Percentiles rank a stretch among this genome's conserved stretches.
phyloP scores from a whole-genome alignment of 495 filamentous ascomycete species.

The Aspergillus taichungensis region DNA sequence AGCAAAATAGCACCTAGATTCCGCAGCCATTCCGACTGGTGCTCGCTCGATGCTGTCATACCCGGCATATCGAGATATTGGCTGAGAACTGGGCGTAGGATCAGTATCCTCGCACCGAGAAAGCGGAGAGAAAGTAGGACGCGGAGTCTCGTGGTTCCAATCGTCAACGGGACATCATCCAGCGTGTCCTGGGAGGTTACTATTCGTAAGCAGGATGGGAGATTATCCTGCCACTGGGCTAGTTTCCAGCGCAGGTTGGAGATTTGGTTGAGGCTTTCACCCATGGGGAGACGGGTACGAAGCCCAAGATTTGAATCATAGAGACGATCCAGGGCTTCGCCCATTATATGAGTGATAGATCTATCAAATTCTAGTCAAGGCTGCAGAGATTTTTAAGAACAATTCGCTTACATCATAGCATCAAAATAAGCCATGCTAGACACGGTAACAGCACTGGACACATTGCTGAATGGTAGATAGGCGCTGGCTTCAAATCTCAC shows the following conservation, averaged over 20 bases:
- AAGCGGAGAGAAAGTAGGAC: slow-evolving; percentile 1
- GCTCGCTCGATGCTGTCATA: too few species aligned
- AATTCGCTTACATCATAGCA: too few species aligned
- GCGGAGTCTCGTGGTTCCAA: not conserved
- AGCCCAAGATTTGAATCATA: not conserved
- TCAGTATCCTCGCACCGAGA: not conserved
- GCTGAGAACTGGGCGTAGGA: not conserved
- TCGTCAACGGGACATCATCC: not conserved
- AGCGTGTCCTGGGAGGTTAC: not conserved
- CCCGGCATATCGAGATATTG: not conserved
- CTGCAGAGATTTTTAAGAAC: too few species aligned
- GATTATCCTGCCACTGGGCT: slow-evolving; percentile 1
- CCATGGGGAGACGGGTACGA: not conserved
- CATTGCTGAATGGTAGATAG: not conserved
- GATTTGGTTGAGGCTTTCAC: not conserved
- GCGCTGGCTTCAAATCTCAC: not conserved
- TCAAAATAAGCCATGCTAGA: too few species aligned
- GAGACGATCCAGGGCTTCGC: not conserved
- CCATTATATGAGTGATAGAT: not conserved
- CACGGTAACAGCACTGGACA: not conserved
- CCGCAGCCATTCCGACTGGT: too few species aligned
- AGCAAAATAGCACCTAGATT: not conserved
- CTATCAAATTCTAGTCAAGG: not conserved
- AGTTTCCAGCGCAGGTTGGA: not conserved
- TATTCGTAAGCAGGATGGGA: not conserved